These are phyloP conservation scores for Hymenoscyphus linearis DNA, from an alignment of 2,329 filamentous ascomycete species.

Conservation along the genomic window DNA sequence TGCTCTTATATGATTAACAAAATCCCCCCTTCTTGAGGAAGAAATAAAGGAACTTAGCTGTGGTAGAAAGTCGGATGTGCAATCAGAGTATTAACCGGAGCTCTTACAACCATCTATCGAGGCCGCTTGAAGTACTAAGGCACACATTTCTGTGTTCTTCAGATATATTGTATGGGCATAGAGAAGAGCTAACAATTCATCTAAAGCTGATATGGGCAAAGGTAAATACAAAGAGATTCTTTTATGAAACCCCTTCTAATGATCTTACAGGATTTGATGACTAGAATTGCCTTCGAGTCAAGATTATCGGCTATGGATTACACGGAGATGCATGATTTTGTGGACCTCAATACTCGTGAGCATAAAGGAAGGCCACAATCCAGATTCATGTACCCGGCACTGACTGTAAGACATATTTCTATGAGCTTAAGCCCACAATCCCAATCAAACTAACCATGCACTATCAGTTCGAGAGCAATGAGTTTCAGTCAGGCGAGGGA, in stretches of 20 bases:
- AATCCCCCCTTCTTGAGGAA: no score
- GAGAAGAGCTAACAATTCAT: neutral
- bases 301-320: neutral
- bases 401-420: neutral
- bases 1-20: no score
- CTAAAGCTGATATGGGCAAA: neutral
- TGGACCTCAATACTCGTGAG: neutral
- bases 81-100: no score
- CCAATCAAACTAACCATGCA: neutral
- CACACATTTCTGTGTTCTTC: no score
- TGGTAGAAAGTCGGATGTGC: no score
- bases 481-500: neutral
- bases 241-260: neutral
- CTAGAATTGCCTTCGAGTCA: neutral
- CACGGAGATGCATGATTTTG: neutral
- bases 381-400: slow-evolving; percentile 1
- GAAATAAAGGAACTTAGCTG: no score
- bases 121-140: no score
- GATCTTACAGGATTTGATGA: neutral
- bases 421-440: neutral
- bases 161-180: neutral
- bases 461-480: neutral
- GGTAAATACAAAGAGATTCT: neutral
- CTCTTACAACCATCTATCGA: no score
- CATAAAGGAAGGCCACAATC: neutral